Percentiles rank a stretch among this genome's conserved stretches.
These are phyloP conservation scores for Rhizoctonia solani DNA, from an alignment of 1,284 basidiomycete genomes.

Conservation along the genomic window DNA sequence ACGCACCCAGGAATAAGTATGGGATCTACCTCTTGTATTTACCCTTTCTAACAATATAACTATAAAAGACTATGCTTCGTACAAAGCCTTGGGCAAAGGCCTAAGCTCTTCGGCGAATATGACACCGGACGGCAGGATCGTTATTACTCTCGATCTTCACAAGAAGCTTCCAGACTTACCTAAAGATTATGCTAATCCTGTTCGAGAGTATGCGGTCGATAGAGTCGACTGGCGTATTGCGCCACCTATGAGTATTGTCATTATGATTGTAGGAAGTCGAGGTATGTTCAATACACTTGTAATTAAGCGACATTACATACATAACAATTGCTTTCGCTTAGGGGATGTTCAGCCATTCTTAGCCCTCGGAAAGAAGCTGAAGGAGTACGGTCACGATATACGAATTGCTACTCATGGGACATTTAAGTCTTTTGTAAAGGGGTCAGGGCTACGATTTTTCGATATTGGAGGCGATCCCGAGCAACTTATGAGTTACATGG, in stretches of 20 bases:
- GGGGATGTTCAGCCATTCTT: slow-evolving; percentile 75
- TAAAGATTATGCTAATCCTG: slow-evolving; percentile 51
- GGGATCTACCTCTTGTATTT: background rate
- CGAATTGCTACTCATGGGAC: slow-evolving; percentile 69
- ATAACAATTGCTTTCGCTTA: slow-evolving; percentile 40
- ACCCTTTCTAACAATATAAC: background rate
- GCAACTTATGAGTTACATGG: slow-evolving; percentile 65
- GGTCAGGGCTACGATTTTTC: slow-evolving; percentile 59
- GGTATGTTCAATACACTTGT: slow-evolving; percentile 47
- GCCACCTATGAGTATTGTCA: slow-evolving; percentile 60
- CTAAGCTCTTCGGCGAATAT: slow-evolving; percentile 48
- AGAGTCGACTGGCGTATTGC: slow-evolving; percentile 46
- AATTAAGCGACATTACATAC: background rate
- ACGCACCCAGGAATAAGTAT: slow-evolving; percentile 44
- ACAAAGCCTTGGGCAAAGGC: slow-evolving; percentile 43
- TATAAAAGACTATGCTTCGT: slow-evolving; percentile 41
- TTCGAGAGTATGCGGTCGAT: slow-evolving; percentile 58
- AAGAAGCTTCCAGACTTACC: slow-evolving; percentile 56
- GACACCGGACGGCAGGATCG: slow-evolving; percentile 50
- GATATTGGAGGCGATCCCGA: slow-evolving; percentile 62
- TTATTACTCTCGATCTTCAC: slow-evolving; percentile 53
- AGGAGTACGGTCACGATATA: slow-evolving; percentile 61
- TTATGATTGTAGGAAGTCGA: slow-evolving; percentile 67
- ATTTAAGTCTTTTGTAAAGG: slow-evolving; percentile 60
- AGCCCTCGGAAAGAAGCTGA: slow-evolving; percentile 60